Conservation (phyloP, 257 asterid genomes). For the Solanum megistacrolobum region DNA sequence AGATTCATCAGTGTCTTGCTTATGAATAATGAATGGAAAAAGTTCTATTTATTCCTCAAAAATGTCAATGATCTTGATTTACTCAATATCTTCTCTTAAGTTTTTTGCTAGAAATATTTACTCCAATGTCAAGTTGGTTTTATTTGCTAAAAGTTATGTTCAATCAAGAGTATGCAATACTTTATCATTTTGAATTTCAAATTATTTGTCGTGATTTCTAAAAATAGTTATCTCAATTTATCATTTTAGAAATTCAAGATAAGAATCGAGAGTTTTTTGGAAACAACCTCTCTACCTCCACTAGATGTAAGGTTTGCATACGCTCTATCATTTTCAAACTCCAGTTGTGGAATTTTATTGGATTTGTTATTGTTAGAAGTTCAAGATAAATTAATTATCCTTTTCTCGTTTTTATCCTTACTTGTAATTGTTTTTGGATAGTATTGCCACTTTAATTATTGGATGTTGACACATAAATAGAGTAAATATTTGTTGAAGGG, state of each 20-base stretch:
- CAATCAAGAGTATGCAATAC: not conserved
- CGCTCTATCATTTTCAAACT: not conserved
- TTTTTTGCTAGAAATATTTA: not conserved
- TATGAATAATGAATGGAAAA: not conserved
- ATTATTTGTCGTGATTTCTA: not conserved
- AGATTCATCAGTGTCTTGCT: not conserved
- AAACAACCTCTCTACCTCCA: not conserved
- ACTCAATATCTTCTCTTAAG: not conserved
- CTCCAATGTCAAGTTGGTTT: not conserved
- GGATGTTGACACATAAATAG: not conserved
- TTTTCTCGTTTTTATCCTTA: not conserved
- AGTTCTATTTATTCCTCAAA: not conserved
- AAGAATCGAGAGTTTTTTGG: not conserved
- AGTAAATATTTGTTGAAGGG: not conserved
- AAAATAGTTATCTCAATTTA: not conserved
- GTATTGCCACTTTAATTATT: not conserved
- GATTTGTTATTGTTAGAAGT: not conserved
- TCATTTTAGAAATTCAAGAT: not conserved
- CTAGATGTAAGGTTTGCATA: not conserved
- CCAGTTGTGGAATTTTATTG: accelerated
- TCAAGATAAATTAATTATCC: not conserved
- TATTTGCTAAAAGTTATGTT: not conserved
- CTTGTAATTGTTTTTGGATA: not conserved
- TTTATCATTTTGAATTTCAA: not conserved
- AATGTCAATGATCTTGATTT: not conserved